Evolutionary conservation across 495 filamentous ascomycete species (phyloP).

Genomic region (Penicillium turbatum): DNA sequence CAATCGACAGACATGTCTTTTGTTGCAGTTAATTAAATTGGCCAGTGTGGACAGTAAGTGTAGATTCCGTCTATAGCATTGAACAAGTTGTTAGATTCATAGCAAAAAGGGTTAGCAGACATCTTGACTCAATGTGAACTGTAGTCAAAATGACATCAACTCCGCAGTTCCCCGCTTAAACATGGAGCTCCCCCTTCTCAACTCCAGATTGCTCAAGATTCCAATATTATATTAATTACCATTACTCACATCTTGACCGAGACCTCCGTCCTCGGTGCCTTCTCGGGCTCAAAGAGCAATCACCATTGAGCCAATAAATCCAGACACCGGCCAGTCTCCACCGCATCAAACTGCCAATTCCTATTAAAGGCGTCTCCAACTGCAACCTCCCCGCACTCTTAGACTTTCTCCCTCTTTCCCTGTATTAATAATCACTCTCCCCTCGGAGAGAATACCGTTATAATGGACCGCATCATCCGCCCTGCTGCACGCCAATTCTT

Average conservation of each 20-base stretch:
- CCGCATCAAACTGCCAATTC: not conserved
- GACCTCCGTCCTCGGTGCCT: constrained; percentile 26
- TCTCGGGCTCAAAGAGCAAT: constrained; percentile 28
- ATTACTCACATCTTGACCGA: constrained; percentile 12
- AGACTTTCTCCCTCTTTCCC: not conserved
- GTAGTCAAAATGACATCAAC: constrained; percentile 23
- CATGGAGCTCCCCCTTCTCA: constrained; percentile 27
- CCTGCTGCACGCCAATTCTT: constrained; percentile 39
- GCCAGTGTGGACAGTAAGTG: too few species aligned
- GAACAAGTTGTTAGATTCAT: too few species aligned
- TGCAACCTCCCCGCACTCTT: constrained; percentile 12
- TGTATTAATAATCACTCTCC: not conserved
- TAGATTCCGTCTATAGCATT: not conserved
- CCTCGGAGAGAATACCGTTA: not conserved
- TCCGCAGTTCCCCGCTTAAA: constrained; percentile 12
- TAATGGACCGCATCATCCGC: constrained; percentile 41
- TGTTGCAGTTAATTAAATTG: not conserved
- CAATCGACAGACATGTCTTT: not conserved
- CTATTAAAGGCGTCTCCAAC: constrained; percentile 17
- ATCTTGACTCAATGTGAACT: not conserved
- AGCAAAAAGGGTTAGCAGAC: too few species aligned
- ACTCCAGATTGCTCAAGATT: not conserved
- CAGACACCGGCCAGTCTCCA: constrained; percentile 9
- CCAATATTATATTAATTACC: not conserved
- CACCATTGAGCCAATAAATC: constrained; percentile 16